Conservation (phyloP, 2,329 filamentous ascomycete genomes). For the Ceratocystis lukuohia region DNA sequence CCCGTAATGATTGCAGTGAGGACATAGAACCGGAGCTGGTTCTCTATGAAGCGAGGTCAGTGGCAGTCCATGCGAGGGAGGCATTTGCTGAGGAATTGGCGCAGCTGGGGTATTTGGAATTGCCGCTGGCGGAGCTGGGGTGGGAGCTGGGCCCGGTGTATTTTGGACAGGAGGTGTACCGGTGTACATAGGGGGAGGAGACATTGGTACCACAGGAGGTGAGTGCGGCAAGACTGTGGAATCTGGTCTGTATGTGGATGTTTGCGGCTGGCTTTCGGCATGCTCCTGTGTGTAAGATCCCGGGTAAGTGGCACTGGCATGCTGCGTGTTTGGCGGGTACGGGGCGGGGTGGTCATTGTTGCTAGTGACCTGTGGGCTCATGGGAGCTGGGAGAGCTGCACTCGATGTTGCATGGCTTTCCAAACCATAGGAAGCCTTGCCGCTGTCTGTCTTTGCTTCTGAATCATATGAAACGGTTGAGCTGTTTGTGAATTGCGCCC, state of each 20-base stretch:
- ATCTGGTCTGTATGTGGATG: neutral
- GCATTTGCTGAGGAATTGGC: neutral
- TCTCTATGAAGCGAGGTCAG: constrained; percentile 20
- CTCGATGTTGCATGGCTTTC: neutral
- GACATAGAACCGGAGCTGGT: constrained; percentile 21
- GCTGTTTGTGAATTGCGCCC: neutral
- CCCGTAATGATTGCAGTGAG: constrained; percentile 21
- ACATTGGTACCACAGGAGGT: neutral
- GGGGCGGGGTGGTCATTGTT: neutral
- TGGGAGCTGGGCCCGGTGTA: neutral
- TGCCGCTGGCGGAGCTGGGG: neutral
- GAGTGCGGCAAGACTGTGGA: neutral
- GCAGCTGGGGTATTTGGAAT: neutral
- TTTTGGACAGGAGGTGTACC: neutral
- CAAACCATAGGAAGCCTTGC: neutral
- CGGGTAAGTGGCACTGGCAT: neutral
- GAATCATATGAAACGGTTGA: neutral
- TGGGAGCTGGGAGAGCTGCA: neutral
- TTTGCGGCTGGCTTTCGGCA: neutral
- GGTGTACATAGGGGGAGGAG: constrained; percentile 2
- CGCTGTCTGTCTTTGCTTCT: neutral
- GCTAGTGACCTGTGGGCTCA: neutral
- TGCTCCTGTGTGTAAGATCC: neutral
- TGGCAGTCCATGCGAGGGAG: neutral
- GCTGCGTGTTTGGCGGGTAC: neutral